These are phyloP conservation scores for Leccinum subgranulosum DNA, from an alignment of 768 basidiomycete species.

Conservation along the genomic window DNA sequence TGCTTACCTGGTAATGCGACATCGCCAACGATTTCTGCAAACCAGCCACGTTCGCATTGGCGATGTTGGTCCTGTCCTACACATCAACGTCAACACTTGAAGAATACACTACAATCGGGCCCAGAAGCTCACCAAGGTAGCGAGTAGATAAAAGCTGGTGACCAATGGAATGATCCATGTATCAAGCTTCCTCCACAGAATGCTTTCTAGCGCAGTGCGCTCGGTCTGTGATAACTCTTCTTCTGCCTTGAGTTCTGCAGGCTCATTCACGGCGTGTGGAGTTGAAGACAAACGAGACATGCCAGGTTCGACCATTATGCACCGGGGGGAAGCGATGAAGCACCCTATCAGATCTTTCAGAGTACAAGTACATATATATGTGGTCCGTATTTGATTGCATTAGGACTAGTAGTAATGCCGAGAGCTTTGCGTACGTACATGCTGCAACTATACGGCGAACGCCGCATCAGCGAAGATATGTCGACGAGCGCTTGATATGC, in stretches of 20 bases:
- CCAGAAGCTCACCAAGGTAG: constrained; percentile 43
- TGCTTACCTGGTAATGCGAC: constrained; percentile 26
- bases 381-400: too few species aligned
- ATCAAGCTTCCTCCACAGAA: constrained; percentile 51
- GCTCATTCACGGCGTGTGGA: neutral
- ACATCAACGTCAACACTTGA: neutral
- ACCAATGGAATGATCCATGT: constrained; percentile 46
- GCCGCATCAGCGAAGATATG: too few species aligned
- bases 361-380: neutral
- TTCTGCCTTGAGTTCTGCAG: neutral
- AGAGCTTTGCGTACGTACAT: too few species aligned
- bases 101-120: neutral
- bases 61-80: constrained; percentile 45
- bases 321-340: neutral
- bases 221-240: constrained; percentile 7
- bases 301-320: neutral
- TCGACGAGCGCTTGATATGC: too few species aligned
- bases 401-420: too few species aligned
- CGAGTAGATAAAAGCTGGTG: constrained; percentile 46
- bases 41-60: constrained; percentile 60
- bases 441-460: too few species aligned
- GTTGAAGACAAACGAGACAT: neutral
- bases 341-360: neutral
- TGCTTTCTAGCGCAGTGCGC: constrained; percentile 28
- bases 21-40: constrained; percentile 47